Evolutionary conservation across 768 basidiomycete species (phyloP).

Genomic region (Terana coerulea): DNA sequence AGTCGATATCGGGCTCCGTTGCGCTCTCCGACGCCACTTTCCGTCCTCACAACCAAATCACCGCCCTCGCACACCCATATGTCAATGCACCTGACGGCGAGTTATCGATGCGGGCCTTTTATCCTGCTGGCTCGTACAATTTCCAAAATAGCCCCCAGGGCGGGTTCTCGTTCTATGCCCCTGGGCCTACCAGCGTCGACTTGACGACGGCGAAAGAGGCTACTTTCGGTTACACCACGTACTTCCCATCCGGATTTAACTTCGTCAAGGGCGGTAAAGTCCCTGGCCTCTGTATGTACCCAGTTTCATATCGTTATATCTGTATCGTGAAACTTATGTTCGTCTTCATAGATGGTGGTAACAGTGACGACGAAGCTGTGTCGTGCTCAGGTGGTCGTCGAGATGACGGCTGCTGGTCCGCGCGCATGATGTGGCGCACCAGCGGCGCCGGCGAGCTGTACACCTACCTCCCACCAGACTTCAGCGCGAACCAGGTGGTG

Average conservation of each 20-base stretch:
- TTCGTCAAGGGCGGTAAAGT: conserved; percentile 70
- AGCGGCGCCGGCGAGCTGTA: conserved; percentile 39
- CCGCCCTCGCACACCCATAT: conserved; percentile 22
- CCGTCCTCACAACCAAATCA: conserved; percentile 20
- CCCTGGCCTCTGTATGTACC: conserved; percentile 55
- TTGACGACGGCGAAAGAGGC: conserved; percentile 62
- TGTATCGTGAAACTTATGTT: background rate
- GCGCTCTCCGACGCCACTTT: conserved; percentile 25
- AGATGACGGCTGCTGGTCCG: conserved; percentile 58
- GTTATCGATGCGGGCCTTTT: conserved; percentile 23
- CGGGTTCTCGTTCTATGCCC: conserved; percentile 71
- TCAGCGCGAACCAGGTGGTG: conserved; percentile 44
- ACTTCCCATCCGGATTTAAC: conserved; percentile 59
- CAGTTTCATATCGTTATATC: background rate
- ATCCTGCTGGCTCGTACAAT: conserved; percentile 49
- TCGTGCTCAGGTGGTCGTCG: conserved; percentile 70
- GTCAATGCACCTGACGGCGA: conserved; percentile 23
- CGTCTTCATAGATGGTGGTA: conserved; percentile 47
- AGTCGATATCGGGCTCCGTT: conserved; percentile 17
- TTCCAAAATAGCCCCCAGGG: conserved; percentile 44
- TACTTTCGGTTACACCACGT: conserved; percentile 58
- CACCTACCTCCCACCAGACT: conserved; percentile 42
- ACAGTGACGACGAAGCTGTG: conserved; percentile 42
- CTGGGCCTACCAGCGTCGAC: conserved; percentile 49
- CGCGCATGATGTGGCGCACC: conserved; percentile 69